Evolutionary conservation across 345 rosid genomes (phyloP), one percentile per base, ranked within the genome.

Genomic region (Boechera retrofracta): DNA sequence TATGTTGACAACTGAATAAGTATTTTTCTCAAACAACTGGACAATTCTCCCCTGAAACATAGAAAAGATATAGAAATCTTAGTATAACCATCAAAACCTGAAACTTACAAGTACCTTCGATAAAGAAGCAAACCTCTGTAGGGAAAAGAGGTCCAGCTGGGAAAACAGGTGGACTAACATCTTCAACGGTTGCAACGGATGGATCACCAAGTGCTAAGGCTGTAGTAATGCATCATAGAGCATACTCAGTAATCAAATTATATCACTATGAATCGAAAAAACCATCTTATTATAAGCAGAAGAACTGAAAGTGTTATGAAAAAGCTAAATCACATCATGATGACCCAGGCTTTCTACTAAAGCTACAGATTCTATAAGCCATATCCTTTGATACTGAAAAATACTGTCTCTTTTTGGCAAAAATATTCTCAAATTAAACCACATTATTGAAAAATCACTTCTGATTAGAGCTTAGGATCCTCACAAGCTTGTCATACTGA

Each of bases 171-270:
- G 97, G 98, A 54, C 88, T 92, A 64, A 90, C 98, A 81, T 86
- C 87, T 82, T 94, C 90, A 78, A 94, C 78, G 48, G 84, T 87
- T 56, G 72, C 5, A 57, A 91, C 89, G 6, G 91, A 83, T 21
- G 95, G 95, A 80, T 90, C 97, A 18, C 95, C 98, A 71, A 89
- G 83, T 64, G 98, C 97, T 75, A 83, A 82, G 4, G 98, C 98
- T 94, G 82, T 53, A 63, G 7, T 29, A 56, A 7, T 41, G 21
- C 31, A 72, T 42, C 67, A 48, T 3, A 28, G 7, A 26, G 16
- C 56, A 54, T 64, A 47, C 61, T 69, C 59, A 70, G 6, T 31
- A 28, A 53, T 6, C 33, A 18, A 54, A 71, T 21, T 29, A 64
- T 41, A 64, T 49, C 67, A 38, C 63, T 71, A 64, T 10, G 28